Conservation (phyloP, 352 stramenopile genomes). For the Globisporangium heterothallicum region DNA sequence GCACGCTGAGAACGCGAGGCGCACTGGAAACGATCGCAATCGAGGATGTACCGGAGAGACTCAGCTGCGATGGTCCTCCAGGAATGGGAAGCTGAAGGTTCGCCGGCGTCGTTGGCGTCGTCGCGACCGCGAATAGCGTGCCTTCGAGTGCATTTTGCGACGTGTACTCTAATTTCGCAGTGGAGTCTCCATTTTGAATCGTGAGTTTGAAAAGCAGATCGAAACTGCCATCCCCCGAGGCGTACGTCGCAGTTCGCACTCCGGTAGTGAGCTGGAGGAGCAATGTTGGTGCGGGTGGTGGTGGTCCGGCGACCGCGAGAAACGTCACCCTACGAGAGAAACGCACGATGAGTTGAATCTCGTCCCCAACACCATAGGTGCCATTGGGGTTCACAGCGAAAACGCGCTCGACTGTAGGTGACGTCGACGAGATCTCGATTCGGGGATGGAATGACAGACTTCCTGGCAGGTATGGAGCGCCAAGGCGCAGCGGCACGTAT, state of each 20-base stretch:
- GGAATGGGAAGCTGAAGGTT: conserved; percentile 27
- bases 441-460: conserved; percentile 42
- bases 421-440: conserved; percentile 39
- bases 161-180: conserved; percentile 31
- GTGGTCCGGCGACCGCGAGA: not conserved
- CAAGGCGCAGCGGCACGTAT: conserved; percentile 46
- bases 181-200: conserved; percentile 27
- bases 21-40: conserved; percentile 34
- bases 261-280: conserved; percentile 30
- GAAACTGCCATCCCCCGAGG: conserved; percentile 30
- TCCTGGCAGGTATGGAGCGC: conserved; percentile 15
- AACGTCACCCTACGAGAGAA: conserved; percentile 38
- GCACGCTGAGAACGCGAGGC: conserved; percentile 32
- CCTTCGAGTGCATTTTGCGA: conserved; percentile 29
- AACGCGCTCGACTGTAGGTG: conserved; percentile 35
- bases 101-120: conserved; percentile 26
- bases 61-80: conserved; percentile 17
- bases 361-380: conserved; percentile 45
- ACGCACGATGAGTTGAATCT: conserved; percentile 33
- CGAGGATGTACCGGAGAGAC: conserved; percentile 30
- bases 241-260: conserved; percentile 24
- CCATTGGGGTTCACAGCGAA: conserved; percentile 24
- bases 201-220: conserved; percentile 50
- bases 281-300: conserved; percentile 19
- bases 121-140: conserved; percentile 36